Conservation (phyloP, 192 early-diverging fungal genomes). For the Diversispora epigaea region DNA sequence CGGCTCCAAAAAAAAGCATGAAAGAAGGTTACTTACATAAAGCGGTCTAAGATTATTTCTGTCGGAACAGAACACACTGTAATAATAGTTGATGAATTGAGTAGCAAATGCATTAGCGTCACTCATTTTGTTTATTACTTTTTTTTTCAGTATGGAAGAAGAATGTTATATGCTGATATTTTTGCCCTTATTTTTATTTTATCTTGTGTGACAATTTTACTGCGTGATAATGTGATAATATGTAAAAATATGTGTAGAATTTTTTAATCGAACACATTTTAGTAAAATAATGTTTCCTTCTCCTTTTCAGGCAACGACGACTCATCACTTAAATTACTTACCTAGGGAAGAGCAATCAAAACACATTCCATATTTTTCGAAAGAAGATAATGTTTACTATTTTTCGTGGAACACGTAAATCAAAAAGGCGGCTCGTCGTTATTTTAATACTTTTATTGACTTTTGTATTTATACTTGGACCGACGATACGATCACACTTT, state of each 20-base stretch:
- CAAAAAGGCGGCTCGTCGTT: too few relatives aligned
- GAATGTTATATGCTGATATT: background rate
- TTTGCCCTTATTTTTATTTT: background rate
- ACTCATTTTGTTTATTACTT: background rate
- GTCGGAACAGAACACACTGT: conserved; percentile 74
- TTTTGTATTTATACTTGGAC: background rate
- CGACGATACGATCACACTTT: background rate
- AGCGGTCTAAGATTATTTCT: conserved; percentile 62
- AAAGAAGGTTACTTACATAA: conserved; percentile 64
- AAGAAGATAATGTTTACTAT: too few relatives aligned
- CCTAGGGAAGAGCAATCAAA: too few relatives aligned
- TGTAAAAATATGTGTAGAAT: too few relatives aligned
- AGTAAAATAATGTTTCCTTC: too few relatives aligned
- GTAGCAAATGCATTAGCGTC: conserved; percentile 49
- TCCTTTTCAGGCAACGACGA: too few relatives aligned
- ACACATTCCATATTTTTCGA: too few relatives aligned
- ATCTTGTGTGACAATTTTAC: too few relatives aligned
- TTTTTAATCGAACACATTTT: too few relatives aligned
- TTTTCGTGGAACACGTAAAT: too few relatives aligned
- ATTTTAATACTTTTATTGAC: background rate
- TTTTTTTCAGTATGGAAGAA: background rate
- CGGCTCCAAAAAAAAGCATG: background rate
- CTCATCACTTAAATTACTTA: too few relatives aligned
- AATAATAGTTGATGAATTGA: conserved; percentile 82
- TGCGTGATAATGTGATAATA: too few relatives aligned